Evolutionary conservation across 23 red algal species (phyloP).

Genomic region (Cyanidioschyzon merolae): DNA sequence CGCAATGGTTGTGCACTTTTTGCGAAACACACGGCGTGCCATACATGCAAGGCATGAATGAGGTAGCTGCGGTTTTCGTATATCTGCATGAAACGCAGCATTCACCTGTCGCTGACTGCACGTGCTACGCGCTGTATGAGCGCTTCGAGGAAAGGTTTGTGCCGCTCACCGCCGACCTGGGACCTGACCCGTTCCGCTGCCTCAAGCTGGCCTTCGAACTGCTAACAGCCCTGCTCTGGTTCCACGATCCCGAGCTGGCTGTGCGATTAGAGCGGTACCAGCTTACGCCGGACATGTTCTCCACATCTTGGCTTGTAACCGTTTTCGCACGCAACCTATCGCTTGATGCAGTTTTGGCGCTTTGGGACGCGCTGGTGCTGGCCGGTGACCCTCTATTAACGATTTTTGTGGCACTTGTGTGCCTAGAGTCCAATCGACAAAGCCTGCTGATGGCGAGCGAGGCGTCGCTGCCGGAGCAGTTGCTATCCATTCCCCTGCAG

Average conservation of each 20-base stretch:
- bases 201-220: slow-evolving; percentile 69
- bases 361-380: slow-evolving; percentile 85
- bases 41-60: slow-evolving; percentile 96
- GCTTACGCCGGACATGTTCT: slow-evolving; percentile 83
- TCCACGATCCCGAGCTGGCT: slow-evolving; percentile 77
- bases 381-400: slow-evolving; percentile 66
- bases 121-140: slow-evolving; percentile 56
- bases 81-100: slow-evolving; percentile 19
- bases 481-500: slow-evolving; percentile 55
- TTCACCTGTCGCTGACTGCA: slow-evolving; percentile 24
- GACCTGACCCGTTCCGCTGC: slow-evolving; percentile 48
- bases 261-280: slow-evolving; percentile 54
- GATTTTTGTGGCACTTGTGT: slow-evolving; percentile 75
- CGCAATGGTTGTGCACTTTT: slow-evolving; percentile 62
- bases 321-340: slow-evolving; percentile 90
- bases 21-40: slow-evolving; percentile 51
- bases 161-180: slow-evolving; percentile 63
- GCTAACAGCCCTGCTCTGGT: slow-evolving; percentile 63
- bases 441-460: slow-evolving; percentile 37
- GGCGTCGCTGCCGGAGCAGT: slow-evolving; percentile 70
- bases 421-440: slow-evolving; percentile 48
- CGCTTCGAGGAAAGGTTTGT: slow-evolving; percentile 61
- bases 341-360: slow-evolving; percentile 60
- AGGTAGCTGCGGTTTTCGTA: slow-evolving; percentile 84
- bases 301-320: slow-evolving; percentile 88